Evolutionary conservation across 148 eudicot genomes (phyloP), one percentile per base, ranked within the genome.

Genomic region (Tetragonia tetragonoides): DNA sequence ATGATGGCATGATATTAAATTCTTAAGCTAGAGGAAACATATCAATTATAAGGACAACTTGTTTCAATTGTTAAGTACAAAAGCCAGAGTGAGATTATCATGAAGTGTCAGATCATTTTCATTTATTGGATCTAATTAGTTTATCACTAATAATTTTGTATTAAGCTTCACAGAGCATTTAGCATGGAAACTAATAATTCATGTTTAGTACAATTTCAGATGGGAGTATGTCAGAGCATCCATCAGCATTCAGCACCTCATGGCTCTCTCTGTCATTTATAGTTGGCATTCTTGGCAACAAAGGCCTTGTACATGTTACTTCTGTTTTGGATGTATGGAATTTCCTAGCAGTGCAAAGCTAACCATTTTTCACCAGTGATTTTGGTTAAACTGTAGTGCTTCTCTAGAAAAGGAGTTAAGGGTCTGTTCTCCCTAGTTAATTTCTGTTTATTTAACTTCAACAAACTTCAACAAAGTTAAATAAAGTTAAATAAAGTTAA

Each of bases 41-140:
- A 42, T 3, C 75, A 70, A 75, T 61, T 46, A 70, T 70, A 41
- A 23, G 66, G 37, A 74, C 79, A 80, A 75, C 70, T 80, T 62
- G 74, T 68, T 53, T 73, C 66, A 6, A 17, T 67, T 78, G 63
- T 57, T 46, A 82, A 40, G 39, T 77, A 82, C 78, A 69, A 67
- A 70, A 78, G 71, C 24, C 60, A 60, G 75, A 67, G 76, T 57
- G 73, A 66, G 23, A 28, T 70, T 40, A 71, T 78, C 70, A 70
- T 4, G 44, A 47, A 70, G 18, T 70, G 51, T 75, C 75, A 61
- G 68, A 59, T 47, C 53, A 75, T 77, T 63, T 72, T 72, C 47
- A 51, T 54, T 56, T 49, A 24, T 23, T 34, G 20, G 23, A 24
- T 28, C 34, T 62, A 49, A 4, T 68, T 34, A 63, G 63, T 61